Base-by-base conservation (phyloP, 768 basidiomycete genomes). In the Sarcodon aspratus region DNA sequence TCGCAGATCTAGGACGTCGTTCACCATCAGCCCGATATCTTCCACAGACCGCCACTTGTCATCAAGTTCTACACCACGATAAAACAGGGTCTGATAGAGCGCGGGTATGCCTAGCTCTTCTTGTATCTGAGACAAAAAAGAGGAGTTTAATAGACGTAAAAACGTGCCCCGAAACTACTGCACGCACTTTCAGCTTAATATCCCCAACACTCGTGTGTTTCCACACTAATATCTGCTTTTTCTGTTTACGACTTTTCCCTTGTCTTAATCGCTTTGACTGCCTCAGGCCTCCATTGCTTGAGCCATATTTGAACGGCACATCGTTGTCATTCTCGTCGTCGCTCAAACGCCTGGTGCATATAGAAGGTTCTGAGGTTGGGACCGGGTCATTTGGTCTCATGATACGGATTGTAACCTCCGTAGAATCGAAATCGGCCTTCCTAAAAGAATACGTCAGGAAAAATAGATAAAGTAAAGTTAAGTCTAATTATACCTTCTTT, bases 201-300 rank as follows among this genome's bases (percentile, higher is more conserved):
- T 90, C 86, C 61, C 82, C 88, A 46, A 92, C 73, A 0, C 82
- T 80, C 53, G 76, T 87, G 32, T 64, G 59, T 61, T 85, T 89
- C 40, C 69, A 67, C 42, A 91, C 72, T 9, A 66, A 71, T 45
- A 87, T 58, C 54, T 64, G 74, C 50, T 70, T 71, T 53, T 68
- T 65, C 55, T 75, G 74, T 7, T 70, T 74, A 27, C 67, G 60
- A 48, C 76, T 72, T 59, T 74, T 74, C 12, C 69, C 70, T 56
- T 76, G 72, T 42, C 79, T 79, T 42, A 89, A 69, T 15, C 88
- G 81, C 56, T 75, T 79, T 15, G 88, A 90, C 50, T 86, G 82
- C 54, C 59, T 53, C 18, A 56, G 35, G 10, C 52, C 53, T 45
- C 73, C 76, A 52, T 60, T 65, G n/a, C 66, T 68, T 40, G 70